Conservation (phyloP, 2,329 filamentous ascomycete genomes). For the Penicillium janthinellum region DNA sequence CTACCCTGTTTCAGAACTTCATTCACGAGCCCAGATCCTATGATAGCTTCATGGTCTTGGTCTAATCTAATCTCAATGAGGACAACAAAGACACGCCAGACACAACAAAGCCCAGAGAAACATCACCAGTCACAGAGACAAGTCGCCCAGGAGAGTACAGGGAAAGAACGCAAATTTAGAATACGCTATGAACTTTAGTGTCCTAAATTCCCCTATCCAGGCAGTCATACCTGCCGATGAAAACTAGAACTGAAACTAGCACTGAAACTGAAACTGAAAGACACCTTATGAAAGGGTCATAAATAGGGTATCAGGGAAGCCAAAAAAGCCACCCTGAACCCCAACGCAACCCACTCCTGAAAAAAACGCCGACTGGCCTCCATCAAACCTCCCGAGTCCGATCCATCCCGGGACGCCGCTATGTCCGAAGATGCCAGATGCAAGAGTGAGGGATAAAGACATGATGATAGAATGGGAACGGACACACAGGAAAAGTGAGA, state of each 20-base stretch:
- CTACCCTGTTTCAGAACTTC: neutral
- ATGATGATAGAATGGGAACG: slow-evolving; percentile 1
- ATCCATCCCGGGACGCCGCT: neutral
- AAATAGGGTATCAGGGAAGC: neutral
- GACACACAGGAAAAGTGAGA: neutral
- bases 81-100: too few relatives aligned
- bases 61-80: too few relatives aligned
- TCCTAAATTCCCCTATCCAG: neutral
- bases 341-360: neutral
- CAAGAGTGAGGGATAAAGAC: neutral
- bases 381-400: neutral
- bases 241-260: neutral
- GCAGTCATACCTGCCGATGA: neutral
- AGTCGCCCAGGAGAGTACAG: neutral
- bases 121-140: neutral
- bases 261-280: neutral
- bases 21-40: neutral
- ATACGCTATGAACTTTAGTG: neutral
- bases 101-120: neutral
- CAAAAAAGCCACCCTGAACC: neutral
- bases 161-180: neutral
- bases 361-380: neutral
- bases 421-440: slow-evolving; percentile 1
- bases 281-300: neutral
- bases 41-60: too few relatives aligned